Evolutionary conservation across 106 monocot species (phyloP).

Genomic region (Phalaenopsis aphrodite): DNA sequence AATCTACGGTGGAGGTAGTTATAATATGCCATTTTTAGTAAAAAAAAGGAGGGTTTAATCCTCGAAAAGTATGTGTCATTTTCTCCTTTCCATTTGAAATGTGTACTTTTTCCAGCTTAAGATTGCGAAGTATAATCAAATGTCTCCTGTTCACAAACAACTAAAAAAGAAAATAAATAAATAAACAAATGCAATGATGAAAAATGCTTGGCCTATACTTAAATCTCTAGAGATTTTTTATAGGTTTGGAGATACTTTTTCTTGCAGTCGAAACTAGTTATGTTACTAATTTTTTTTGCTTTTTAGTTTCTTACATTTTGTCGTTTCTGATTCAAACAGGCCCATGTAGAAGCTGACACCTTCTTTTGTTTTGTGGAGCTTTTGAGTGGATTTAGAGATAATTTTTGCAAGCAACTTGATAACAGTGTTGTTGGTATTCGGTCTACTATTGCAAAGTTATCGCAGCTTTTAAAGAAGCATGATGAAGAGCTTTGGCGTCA

Average conservation of each 20-base stretch:
- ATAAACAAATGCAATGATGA: not conserved
- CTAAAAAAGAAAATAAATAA: too few species aligned
- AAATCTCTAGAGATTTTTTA: not conserved
- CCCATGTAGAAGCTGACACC: conserved; percentile 25
- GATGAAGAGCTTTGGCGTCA: conserved; percentile 33
- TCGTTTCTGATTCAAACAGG: conserved; percentile 9
- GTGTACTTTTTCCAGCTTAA: too few species aligned
- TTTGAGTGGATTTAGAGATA: conserved; percentile 25
- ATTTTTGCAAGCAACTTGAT: conserved; percentile 30
- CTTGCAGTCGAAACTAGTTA: not conserved
- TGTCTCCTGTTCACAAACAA: too few species aligned
- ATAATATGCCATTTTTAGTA: too few species aligned
- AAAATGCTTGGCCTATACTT: not conserved
- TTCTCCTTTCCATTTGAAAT: too few species aligned
- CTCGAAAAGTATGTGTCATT: too few species aligned
- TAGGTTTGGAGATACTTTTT: not conserved
- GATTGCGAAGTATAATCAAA: too few species aligned
- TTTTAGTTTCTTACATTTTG: conserved; percentile 1
- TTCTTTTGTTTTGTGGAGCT: conserved; percentile 30
- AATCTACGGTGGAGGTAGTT: too few species aligned
- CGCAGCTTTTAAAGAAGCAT: conserved; percentile 24
- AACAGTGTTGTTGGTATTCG: conserved; percentile 26
- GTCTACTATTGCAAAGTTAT: conserved; percentile 17
- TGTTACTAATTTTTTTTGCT: not conserved
- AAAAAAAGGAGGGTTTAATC: too few species aligned